Evolutionary conservation across 106 monocot genomes (phyloP), one percentile per base, ranked within the genome.

Genomic region (Triglochin maritima): DNA sequence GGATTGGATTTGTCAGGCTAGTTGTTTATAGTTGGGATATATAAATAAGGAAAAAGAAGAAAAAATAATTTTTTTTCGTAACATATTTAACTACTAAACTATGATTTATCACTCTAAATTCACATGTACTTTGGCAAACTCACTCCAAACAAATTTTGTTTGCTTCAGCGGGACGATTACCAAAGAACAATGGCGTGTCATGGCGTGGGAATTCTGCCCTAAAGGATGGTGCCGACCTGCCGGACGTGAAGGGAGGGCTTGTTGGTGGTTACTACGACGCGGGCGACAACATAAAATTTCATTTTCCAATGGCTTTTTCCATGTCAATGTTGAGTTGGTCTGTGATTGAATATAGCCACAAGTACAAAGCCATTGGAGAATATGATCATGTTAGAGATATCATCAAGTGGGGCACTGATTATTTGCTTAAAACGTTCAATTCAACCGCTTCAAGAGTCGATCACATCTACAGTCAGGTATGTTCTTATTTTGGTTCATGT

Each of bases 261-360:
- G 88, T 99, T 56, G 98, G 98, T 59, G 98, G 98, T 3, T 92
- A 99, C 69, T 99, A 99, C 72, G 98, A 99, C 47, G 92, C 92
- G 63, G 98, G 98, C 10, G 98, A 99, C 76, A 99, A 92, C 72
- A 99, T 99, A 45, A 99, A 99, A 75, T 99, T 99, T 79, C 84
- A 99, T 66, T 99, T 92, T 67, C 98, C 98, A 2, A 82, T 99
- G 88, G 92, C 98, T 11, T 99, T 89, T 79, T 92, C 98, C 54
- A 89, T 99, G 88, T 79, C 82, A 0, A 44, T 99, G 7, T 68
- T 99, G 13, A 99, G 98, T 64, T 99, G 98, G 92, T 88, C 98
- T 0, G 92, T 84, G 46, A 75, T 99, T 5, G 92, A 99, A 64
- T 99, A 99, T 47, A 76, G 86, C 64, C 72, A 77, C 51, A 99